Evolutionary conservation across 2,329 filamentous ascomycete species (phyloP).

Genomic region (Fusarium sp.): DNA sequence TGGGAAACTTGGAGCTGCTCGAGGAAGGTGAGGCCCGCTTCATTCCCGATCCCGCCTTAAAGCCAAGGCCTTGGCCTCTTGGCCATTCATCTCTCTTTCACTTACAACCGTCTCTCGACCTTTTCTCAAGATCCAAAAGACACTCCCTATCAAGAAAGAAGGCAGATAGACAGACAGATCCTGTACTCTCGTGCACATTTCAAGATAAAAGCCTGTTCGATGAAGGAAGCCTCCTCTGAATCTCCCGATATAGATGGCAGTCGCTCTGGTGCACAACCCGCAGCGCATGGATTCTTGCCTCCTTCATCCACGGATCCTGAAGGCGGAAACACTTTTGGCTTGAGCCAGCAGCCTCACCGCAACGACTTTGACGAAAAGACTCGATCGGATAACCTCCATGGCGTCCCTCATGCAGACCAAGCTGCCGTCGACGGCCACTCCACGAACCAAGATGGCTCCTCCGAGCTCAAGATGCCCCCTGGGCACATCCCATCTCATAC

Average conservation of each 20-base stretch:
- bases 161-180: conserved; percentile 13
- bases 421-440: conserved; percentile 31
- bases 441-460: conserved; percentile 25
- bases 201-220: conserved; percentile 59
- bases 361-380: conserved; percentile 25
- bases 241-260: conserved; percentile 67
- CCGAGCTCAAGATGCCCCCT: conserved; percentile 44
- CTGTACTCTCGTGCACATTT: conserved; percentile 9
- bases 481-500: conserved; percentile 51
- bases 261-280: conserved; percentile 66
- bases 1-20: not conserved
- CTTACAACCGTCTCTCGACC: conserved; percentile 17
- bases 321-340: conserved; percentile 26
- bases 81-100: conserved; percentile 9
- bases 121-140: conserved; percentile 34
- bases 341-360: conserved; percentile 26
- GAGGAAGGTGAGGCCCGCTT: not conserved
- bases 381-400: conserved; percentile 12
- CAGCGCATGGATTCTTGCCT: conserved; percentile 63
- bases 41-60: conserved; percentile 32
- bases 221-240: conserved; percentile 70
- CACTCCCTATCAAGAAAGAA: conserved; percentile 16
- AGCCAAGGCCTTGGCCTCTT: conserved; percentile 39
- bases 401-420: not conserved
- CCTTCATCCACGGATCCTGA: conserved; percentile 14